A percentile compares a stretch with the other conserved stretches of the same genome.
Evolutionary conservation across 495 filamentous ascomycete species (phyloP).

Genomic region (Annulohypoxylon stygium): DNA sequence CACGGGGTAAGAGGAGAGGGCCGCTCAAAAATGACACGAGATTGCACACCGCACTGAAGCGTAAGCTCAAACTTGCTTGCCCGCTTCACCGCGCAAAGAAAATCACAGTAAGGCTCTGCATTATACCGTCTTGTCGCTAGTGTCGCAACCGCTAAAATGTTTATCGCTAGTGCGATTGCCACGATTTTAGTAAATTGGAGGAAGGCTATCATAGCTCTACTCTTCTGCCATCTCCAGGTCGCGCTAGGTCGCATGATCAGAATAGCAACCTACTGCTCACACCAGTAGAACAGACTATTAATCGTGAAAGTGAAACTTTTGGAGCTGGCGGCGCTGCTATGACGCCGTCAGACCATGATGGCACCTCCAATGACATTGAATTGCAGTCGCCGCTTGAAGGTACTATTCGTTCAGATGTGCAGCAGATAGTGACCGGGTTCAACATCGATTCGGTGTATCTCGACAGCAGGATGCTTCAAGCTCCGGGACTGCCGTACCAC

Average conservation of each 20-base stretch:
- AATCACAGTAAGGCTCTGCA: slow-evolving; percentile 39
- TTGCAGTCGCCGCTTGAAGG: slow-evolving; percentile 14
- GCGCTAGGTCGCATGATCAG: slow-evolving; percentile 23
- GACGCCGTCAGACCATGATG: slow-evolving; percentile 31
- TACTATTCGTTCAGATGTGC: slow-evolving; percentile 30
- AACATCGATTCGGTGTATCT: slow-evolving; percentile 27
- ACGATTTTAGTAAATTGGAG: slow-evolving; percentile 48
- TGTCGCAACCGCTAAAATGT: slow-evolving; percentile 31
- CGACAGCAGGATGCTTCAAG: slow-evolving; percentile 27
- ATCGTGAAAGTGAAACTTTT: slow-evolving; percentile 45
- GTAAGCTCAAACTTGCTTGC: slow-evolving; percentile 49
- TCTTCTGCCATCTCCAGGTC: slow-evolving; percentile 14
- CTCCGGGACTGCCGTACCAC: slow-evolving; percentile 35
- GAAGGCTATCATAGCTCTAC: slow-evolving; percentile 25
- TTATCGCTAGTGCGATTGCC: slow-evolving; percentile 46
- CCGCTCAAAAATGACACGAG: slow-evolving; percentile 41
- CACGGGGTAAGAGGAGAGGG: slow-evolving; percentile 48
- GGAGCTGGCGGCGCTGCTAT: slow-evolving; percentile 41
- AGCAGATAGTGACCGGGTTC: slow-evolving; percentile 30
- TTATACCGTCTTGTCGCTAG: not conserved
- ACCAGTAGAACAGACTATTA: slow-evolving; percentile 9
- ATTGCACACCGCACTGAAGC: slow-evolving; percentile 46
- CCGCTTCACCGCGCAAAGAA: slow-evolving; percentile 45
- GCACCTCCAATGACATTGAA: slow-evolving; percentile 27
- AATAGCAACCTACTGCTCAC: slow-evolving; percentile 4